Evolutionary conservation across 768 basidiomycete genomes (phyloP), one percentile per base, ranked within the genome.

Genomic region (Termitomyces sp.): DNA sequence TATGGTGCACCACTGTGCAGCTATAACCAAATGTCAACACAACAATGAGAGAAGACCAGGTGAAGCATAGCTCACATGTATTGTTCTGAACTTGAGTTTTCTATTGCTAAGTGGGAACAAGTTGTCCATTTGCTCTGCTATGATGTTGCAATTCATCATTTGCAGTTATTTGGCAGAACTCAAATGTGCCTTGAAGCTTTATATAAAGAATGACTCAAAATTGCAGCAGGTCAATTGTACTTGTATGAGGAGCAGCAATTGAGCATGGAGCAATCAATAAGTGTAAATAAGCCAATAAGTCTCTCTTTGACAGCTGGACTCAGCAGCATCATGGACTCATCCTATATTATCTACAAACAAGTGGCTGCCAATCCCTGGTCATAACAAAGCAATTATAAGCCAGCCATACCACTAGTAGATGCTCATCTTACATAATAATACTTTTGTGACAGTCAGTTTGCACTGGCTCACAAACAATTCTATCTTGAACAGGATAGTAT

Each of bases 1-100:
- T 70, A 69, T 56, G 84, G 81, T 13, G 59, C 56, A 1, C 86
- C 86, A 3, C 84, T 86, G 54, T 87, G 85, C 12, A 87, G 69
- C 69, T 86, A 82, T 13, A 83, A 68, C 16, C 20, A 3, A 33
- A 16, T 10, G 45, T 18, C 18, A n/a, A 46, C 15, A 33, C 9
- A 42, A 18, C 26, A 20, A 22, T 20, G 33, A 16, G 36, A 16
- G 8, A 51, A 4, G 18, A 18, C 10, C 31, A 31, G 20, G 18
- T 13, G 13, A 51, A 5, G 36, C 12, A 7, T 29, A 37, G 18
- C 54, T 39, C 51, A 57, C 61, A 48, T 60, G 55, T 7, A 62
- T 42, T 2, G 85, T 87, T 62, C 85, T 83, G 62, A 86, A 86
- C 59, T 82, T 80, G 31, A 79, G 79, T 0, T 68, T 66, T 60